These are phyloP conservation scores for Stramenopiles sp. DNA, from an alignment of 352 stramenopile species.

Conservation along the genomic window DNA sequence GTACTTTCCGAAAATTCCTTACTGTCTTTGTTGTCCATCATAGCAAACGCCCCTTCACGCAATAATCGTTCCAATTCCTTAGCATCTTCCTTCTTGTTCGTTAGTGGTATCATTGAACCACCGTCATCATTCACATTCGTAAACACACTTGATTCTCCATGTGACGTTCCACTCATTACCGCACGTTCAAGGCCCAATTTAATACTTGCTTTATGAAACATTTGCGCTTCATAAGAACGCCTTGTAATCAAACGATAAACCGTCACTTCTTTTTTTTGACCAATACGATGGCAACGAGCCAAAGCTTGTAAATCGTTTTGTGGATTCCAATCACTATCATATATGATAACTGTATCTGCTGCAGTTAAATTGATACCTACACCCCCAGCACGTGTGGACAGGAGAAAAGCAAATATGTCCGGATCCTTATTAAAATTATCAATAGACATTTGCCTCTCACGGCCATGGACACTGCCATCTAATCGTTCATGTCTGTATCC, in stretches of 20 bases:
- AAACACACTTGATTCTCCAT: conserved; percentile 67
- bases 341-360: conserved; percentile 97
- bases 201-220: conserved; percentile 90
- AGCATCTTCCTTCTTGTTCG: conserved; percentile 12
- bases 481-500: conserved; percentile 61
- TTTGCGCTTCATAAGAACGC: conserved; percentile 98
- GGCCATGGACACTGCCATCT: conserved; percentile 65
- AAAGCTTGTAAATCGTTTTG: conserved; percentile 71
- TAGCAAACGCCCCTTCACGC: conserved; percentile 88
- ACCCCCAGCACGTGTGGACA: conserved; percentile 91
- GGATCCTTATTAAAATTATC: conserved; percentile 82
- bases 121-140: conserved; percentile 24
- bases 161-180: conserved; percentile 75
- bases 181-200: conserved; percentile 97
- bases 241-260: conserved; percentile 91
- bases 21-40: conserved; percentile 86
- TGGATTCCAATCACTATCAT: conserved; percentile 98
- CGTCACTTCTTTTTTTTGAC: conserved; percentile 91
- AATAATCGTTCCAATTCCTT: conserved; percentile 90
- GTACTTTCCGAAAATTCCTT: conserved; percentile 78
- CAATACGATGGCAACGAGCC: conserved; percentile 86
- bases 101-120: conserved; percentile 10
- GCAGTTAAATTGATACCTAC: conserved; percentile 94
- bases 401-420: conserved; percentile 91
- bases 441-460: conserved; percentile 70